A percentile compares a stretch with the other conserved stretches of the same genome.
Conservation (phyloP, 75 land plant species). For the Gnetum montanum region DNA sequence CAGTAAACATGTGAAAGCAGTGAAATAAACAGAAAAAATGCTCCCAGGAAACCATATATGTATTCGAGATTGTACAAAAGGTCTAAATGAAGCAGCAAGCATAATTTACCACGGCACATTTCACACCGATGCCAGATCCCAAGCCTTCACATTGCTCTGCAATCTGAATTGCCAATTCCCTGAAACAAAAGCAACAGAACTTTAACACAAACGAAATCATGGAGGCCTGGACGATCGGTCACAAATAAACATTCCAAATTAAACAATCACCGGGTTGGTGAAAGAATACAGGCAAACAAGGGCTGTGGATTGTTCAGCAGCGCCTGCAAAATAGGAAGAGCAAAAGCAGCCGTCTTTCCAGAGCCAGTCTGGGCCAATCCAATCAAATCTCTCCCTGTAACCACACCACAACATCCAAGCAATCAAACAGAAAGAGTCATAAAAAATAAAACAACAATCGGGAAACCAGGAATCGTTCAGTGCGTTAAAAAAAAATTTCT, state of each 20-base stretch:
- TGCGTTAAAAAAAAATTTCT: neutral
- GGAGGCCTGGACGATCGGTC: neutral
- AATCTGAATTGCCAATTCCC: slow-evolving; percentile 95
- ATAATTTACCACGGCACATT: slow-evolving; percentile 67
- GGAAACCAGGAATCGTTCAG: neutral
- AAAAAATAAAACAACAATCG: neutral
- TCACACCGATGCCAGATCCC: slow-evolving; percentile 76
- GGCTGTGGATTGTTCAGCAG: slow-evolving; percentile 61
- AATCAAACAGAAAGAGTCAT: neutral
- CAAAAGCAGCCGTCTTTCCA: slow-evolving; percentile 95
- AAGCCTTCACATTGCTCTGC: slow-evolving; percentile 91
- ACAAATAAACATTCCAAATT: too few relatives aligned
- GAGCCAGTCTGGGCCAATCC: slow-evolving; percentile 96
- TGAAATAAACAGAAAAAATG: too few relatives aligned
- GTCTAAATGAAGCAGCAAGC: neutral
- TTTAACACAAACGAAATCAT: neutral
- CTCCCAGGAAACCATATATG: too few relatives aligned
- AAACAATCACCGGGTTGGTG: slow-evolving; percentile 65
- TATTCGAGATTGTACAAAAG: too few relatives aligned
- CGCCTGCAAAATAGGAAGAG: slow-evolving; percentile 82
- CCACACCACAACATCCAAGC: neutral
- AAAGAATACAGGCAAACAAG: slow-evolving; percentile 86
- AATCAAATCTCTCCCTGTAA: slow-evolving; percentile 74
- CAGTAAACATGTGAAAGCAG: too few relatives aligned
- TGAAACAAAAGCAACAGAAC: slow-evolving; percentile 12